Base-by-base conservation (phyloP, 1,284 basidiomycete genomes). In the Malassezia restricta region DNA sequence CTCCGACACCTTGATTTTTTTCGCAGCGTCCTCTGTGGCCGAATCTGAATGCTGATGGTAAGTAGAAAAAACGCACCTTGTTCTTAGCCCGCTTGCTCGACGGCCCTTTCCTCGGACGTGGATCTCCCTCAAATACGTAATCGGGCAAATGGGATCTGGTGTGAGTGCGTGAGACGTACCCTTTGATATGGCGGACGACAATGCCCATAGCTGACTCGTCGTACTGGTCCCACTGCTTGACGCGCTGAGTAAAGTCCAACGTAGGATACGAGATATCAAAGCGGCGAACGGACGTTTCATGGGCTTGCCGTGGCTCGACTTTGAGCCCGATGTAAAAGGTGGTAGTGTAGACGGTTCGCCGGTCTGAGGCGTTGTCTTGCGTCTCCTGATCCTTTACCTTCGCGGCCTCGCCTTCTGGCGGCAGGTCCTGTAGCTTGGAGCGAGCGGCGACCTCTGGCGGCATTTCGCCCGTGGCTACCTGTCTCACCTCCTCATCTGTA, bases 201-300 rank as follows among this genome's bases (percentile, higher is more conserved):
- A 99, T 87, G 24, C 89, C 88, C 92, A 98, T 98, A 44, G 82
- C 83, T 15, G 82, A 78, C 66, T 90, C 86, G 57, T 95, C 87
- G 67, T 85, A 98, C 74, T 86, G 86, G 67, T 96, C 92, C 91
- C 94, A 98, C 76, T 82, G 78, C 74, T 92, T 94, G 66, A 92
- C 89, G 51, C 87, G 80, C 66, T 90, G 86, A n/a, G 85, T 88
- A 73, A 98, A 99, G 68, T 95, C 87, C 37, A 84, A 86, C 5
- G 89, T 95, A 2, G 94, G 91, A 76, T 91, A 96, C 54, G 89
- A 94, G 54, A 98, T 90, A 74, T 98, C 94, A 57, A 99, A 78
- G 69, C 82, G 84, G 60, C 89, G 81, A 46, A 65, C 48, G 8
- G 47, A 8, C 6, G 35, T 39, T 2, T 55, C 53, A 30, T 51